Evolutionary conservation across 2,329 filamentous ascomycete species (phyloP), one percentile per base, ranked within the genome.

Genomic region (Shiraia sp.): DNA sequence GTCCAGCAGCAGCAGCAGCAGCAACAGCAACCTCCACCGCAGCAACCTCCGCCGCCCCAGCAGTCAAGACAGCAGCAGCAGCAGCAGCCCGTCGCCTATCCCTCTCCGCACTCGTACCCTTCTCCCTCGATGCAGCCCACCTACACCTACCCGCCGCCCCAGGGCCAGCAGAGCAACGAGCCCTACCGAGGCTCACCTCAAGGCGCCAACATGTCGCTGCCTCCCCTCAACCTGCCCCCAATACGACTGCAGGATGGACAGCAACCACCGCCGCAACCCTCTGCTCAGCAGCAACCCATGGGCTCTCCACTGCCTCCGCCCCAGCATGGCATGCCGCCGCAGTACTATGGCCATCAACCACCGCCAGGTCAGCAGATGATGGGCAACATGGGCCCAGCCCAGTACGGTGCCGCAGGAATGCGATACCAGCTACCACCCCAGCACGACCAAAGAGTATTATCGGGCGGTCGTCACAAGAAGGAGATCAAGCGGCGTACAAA

Each of bases 401-500:
- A 75, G 32, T 72, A 70, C 47, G 66, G 71, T 44, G 56, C 57
- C 44, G 56, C 57, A 5, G 32, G 16, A 40, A 75, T 80, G 72
- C 76, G 79, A 60, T 82, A 80, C 62, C 75, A 79, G 45, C 66
- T 83, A 29, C 77, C 81, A 49, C 71, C 81, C 64, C 61, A 65
- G 32, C 53, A 55, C 25, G 71, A 75, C 70, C 53, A 76, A 62
- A 74, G 78, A 54, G 75, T 82, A 49, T 76, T 85, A 66, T 80
- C 79, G 15, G 79, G 81, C 45, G 80, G 79, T 33, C 75, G 83
- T 57, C 82, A 86, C 66, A 82, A 82, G 69, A 84, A 87, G 72
- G 85, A 89, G 71, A 87, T 88, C 66, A 88, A 88, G 73, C 78
- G 85, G 54, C 77, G 86, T 63, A 88, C 86, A 42, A 87, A 87